These are phyloP conservation scores for Somion occarium DNA, from an alignment of 1,284 basidiomycete genomes.

Conservation along the genomic window DNA sequence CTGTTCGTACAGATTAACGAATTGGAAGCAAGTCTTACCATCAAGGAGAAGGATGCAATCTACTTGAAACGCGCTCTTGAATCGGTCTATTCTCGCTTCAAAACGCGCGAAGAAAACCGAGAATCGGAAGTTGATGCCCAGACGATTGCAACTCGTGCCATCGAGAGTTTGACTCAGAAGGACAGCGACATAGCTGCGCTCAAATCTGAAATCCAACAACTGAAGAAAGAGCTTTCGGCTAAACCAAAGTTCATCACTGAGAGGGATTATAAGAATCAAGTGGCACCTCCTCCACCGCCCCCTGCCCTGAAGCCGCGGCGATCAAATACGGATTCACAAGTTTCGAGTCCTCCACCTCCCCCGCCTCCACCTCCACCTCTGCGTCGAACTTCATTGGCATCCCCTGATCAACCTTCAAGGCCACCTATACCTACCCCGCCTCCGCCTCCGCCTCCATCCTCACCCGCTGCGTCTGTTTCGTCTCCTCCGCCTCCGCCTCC, in stretches of 20 bases:
- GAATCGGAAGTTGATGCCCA: conserved; percentile 61
- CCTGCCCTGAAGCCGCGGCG: conserved; percentile 15
- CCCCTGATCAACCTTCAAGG: conserved; percentile 15
- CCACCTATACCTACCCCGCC: conserved; percentile 10
- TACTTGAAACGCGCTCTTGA: conserved; percentile 82
- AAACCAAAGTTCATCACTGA: conserved; percentile 55
- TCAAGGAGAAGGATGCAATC: conserved; percentile 69
- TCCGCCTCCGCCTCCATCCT: conserved; percentile 13
- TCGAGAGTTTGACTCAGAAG: conserved; percentile 68
- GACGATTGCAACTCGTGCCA: conserved; percentile 63
- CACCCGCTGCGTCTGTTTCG: conserved; percentile 19
- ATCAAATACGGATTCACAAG: conserved; percentile 8
- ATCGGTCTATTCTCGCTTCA: conserved; percentile 78
- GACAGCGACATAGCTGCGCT: conserved; percentile 64
- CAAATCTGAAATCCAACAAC: conserved; percentile 43
- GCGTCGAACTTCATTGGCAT: conserved; percentile 13
- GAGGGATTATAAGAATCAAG: conserved; percentile 65
- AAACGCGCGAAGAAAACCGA: conserved; percentile 42
- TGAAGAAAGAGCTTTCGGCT: conserved; percentile 46
- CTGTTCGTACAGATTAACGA: conserved; percentile 43
- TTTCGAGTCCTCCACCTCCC: conserved; percentile 16
- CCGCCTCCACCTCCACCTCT: conserved; percentile 7
- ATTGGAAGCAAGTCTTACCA: conserved; percentile 41
- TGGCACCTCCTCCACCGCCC: conserved; percentile 56
- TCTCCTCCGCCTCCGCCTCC: conserved; percentile 25